These are phyloP conservation scores for Tilletia walkeri DNA, from an alignment of 1,284 basidiomycete genomes.

Conservation along the genomic window DNA sequence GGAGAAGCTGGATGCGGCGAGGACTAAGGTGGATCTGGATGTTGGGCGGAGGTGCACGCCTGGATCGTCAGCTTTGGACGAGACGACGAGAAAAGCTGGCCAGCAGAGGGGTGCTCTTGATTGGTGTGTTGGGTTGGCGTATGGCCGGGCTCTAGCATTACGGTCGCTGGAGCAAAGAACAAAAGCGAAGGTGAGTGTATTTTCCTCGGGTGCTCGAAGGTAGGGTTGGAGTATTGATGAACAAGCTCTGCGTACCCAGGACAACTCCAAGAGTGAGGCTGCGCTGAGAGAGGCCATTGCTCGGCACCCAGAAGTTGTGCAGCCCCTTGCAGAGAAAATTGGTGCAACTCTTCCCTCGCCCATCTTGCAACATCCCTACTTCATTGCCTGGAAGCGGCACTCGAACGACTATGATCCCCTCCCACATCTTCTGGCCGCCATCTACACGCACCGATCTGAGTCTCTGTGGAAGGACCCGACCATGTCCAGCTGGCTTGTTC, in stretches of 20 bases:
- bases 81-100: neutral
- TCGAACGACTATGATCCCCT: conserved; percentile 18
- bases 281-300: conserved; percentile 36
- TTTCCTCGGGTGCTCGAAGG: neutral
- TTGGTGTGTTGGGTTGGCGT: conserved; percentile 48
- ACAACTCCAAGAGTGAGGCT: conserved; percentile 24
- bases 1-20: conserved; percentile 31
- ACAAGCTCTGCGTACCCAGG: neutral
- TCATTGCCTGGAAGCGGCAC: conserved; percentile 21
- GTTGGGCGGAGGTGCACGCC: conserved; percentile 21
- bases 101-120: conserved; percentile 36
- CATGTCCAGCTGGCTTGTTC: conserved; percentile 36
- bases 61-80: neutral
- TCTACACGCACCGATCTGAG: conserved; percentile 48
- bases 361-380: conserved; percentile 12
- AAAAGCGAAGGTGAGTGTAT: neutral
- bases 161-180: conserved; percentile 36
- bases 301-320: conserved; percentile 40
- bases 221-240: neutral
- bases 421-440: conserved; percentile 38
- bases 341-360: conserved; percentile 24
- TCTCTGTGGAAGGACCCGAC: conserved; percentile 50
- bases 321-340: conserved; percentile 43
- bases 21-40: conserved; percentile 1
- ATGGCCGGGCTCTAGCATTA: conserved; percentile 40